These are phyloP conservation scores for Parsonsia alboflavescens DNA, from an alignment of 257 asterid genomes.

Conservation along the genomic window DNA sequence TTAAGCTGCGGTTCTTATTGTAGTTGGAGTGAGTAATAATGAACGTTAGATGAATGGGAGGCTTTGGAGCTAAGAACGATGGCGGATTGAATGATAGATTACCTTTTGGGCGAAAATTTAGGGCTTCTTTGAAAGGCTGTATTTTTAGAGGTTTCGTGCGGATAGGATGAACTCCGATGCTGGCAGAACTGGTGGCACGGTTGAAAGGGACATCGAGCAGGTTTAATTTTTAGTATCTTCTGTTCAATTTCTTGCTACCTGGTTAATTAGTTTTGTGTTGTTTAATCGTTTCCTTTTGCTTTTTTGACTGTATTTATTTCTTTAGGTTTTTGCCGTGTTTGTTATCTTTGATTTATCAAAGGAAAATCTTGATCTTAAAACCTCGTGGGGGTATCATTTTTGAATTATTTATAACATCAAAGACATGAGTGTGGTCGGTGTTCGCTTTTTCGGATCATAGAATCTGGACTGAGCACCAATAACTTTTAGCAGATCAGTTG, in stretches of 20 bases:
- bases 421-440: not conserved
- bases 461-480: too few relatives aligned
- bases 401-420: not conserved
- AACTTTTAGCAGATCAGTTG: too few relatives aligned
- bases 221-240: conserved; percentile 20
- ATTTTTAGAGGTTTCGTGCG: conserved; percentile 32
- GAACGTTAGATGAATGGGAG: conserved; percentile 40
- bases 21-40: conserved; percentile 2
- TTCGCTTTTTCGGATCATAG: too few relatives aligned
- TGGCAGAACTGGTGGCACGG: conserved; percentile 55
- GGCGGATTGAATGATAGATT: conserved; percentile 8
- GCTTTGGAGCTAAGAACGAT: conserved; percentile 16
- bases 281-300: not conserved
- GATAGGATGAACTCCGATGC: conserved; percentile 74
- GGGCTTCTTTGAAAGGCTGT: conserved; percentile 38
- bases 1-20: not conserved
- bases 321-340: not conserved
- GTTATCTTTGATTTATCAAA: too few relatives aligned
- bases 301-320: not conserved
- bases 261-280: conserved; percentile 1
- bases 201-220: conserved; percentile 80
- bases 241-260: conserved; percentile 2
- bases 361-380: not conserved
- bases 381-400: not conserved
- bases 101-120: conserved; percentile 17